These are phyloP conservation scores for Syzygium oleosum DNA, from an alignment of 345 rosid genomes.

Conservation along the genomic window DNA sequence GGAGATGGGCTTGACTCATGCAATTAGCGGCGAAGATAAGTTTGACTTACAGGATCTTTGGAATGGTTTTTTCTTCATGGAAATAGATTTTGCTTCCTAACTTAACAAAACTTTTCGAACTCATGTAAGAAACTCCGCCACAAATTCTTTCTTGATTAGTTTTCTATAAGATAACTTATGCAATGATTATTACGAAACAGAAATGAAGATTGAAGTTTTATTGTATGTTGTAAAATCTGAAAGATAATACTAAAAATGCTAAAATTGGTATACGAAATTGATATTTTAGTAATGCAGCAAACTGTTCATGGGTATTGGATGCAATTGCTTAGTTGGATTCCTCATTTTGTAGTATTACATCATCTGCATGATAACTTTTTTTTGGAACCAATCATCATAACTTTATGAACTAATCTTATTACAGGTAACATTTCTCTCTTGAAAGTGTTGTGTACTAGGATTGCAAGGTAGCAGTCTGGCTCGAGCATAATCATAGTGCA, in stretches of 20 bases:
- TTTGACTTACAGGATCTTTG: neutral
- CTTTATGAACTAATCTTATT: neutral
- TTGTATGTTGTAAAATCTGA: neutral
- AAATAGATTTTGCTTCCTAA: neutral
- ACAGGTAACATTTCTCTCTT: neutral
- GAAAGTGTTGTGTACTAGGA: neutral
- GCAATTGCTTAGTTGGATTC: neutral
- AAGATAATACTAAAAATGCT: neutral
- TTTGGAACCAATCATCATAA: too few relatives aligned
- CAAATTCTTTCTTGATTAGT: neutral
- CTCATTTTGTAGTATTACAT: neutral
- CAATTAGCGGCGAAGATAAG: neutral
- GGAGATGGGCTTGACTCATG: neutral
- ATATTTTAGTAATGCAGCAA: neutral
- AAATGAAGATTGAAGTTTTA: neutral
- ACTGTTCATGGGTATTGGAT: neutral
- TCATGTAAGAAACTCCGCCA: neutral
- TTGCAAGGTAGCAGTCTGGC: neutral
- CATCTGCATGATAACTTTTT: neutral
- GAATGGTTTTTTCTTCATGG: neutral
- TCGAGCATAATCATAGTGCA: neutral
- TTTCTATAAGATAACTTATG: neutral
- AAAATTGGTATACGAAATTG: neutral
- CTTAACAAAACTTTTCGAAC: neutral
- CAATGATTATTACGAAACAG: neutral